Evolutionary conservation across 2,329 filamentous ascomycete genomes (phyloP), one percentile per base, ranked within the genome.

Genomic region (Colletotrichum sp.): DNA sequence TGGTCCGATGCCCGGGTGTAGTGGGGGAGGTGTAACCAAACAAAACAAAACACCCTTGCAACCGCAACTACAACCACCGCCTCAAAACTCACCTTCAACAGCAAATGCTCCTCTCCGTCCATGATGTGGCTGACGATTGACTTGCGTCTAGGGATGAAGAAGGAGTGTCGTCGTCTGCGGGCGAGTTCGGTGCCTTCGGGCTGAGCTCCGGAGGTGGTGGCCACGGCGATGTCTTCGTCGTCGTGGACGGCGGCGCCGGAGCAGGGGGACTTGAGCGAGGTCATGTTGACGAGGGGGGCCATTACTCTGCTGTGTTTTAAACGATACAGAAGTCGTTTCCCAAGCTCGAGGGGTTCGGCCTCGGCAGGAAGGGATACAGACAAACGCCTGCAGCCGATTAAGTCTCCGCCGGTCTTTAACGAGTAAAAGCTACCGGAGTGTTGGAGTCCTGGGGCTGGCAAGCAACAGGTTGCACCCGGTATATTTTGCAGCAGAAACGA

Each of bases 111-210:
- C 78, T 93, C 92, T 49, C 90, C 88, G 57, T 93, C 92, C 86
- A 93, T 90, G 78, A 91, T 88, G 70, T 90, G 88, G 79, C 89
- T 88, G 49, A 92, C 89, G n/a, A 92, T 85, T 13, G 91, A 92
- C 79, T 89, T 91, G 79, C 91, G 86, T 79, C 91, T 85, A 3
- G 89, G 90, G 70, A 90, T 85, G 75, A 91, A 91, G 71, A 89
- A 90, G 4, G 92, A 93, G 79, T 90, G 91, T 8, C 90, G 87
- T 52, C 91, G 86, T 72, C 88, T 86, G 71, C 86, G 85, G 72
- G 76, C 81, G 69, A 81, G 82, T 68, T 66, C 78, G 72, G 78
- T 80, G 78, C 83, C 81, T 44, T 81, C 79, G 68, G 81, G 71
- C 66, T 88, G 83, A 8, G 85, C 83, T 25, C 88, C 86, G 4